Percentiles rank a stretch among this genome's conserved stretches.
These are phyloP conservation scores for Penicillium ucsense DNA, from an alignment of 495 filamentous ascomycete genomes.

Conservation along the genomic window DNA sequence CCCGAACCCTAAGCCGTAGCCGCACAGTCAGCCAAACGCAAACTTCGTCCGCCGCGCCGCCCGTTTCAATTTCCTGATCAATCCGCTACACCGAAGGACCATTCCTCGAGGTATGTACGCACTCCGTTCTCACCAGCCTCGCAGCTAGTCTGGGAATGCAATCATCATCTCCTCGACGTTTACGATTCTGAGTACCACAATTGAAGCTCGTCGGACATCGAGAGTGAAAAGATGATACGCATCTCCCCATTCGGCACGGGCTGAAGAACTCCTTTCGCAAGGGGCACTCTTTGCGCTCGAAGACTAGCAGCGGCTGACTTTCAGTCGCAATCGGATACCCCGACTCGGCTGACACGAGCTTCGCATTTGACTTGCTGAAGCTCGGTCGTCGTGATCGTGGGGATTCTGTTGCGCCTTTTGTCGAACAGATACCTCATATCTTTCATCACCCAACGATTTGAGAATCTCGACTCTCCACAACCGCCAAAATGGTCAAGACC, in stretches of 20 bases:
- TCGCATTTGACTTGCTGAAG: not conserved
- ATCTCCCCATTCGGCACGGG: constrained; percentile 64
- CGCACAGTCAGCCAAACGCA: constrained; percentile 25
- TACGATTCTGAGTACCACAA: not conserved
- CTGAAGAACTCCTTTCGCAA: constrained; percentile 82
- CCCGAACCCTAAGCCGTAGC: constrained; percentile 19
- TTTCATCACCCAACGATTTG: constrained; percentile 50
- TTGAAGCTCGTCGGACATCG: too few relatives aligned
- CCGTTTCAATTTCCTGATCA: constrained; percentile 11
- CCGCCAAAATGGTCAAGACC: constrained; percentile 93
- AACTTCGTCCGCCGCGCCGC: constrained; percentile 7
- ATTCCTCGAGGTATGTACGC: constrained; percentile 40
- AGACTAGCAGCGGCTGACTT: constrained; percentile 77
- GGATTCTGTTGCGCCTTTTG: constrained; percentile 6
- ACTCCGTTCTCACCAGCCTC: constrained; percentile 26
- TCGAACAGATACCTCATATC: constrained; percentile 67
- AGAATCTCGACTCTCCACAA: constrained; percentile 62
- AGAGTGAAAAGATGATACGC: constrained; percentile 51
- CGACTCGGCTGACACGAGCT: not conserved
- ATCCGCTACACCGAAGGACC: constrained; percentile 22
- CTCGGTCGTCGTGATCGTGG: not conserved
- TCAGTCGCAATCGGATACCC: constrained; percentile 14
- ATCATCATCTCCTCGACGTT: constrained; percentile 21
- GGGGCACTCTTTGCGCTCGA: constrained; percentile 91
- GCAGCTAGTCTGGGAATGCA: constrained; percentile 43